Evolutionary conservation across 352 stramenopile species (phyloP).

Genomic region (Phytophthora boehmeriae): DNA sequence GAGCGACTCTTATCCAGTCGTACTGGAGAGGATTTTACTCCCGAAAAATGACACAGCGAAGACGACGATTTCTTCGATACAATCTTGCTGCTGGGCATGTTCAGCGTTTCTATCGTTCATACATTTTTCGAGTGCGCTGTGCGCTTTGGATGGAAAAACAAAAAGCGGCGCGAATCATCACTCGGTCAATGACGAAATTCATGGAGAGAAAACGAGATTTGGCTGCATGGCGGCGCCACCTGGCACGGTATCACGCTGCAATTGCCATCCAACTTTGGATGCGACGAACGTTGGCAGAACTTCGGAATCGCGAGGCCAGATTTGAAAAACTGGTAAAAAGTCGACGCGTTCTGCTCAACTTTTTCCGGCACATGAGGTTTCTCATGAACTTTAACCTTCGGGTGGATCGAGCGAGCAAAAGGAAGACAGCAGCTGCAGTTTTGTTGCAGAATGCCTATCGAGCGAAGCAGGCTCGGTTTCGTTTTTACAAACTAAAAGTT

Average conservation of each 20-base stretch:
- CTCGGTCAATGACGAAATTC: conserved; percentile 40
- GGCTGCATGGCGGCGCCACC: conserved; percentile 41
- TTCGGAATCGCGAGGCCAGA: conserved; percentile 21
- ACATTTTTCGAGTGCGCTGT: conserved; percentile 45
- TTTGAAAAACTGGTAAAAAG: conserved; percentile 21
- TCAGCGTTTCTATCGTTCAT: conserved; percentile 46
- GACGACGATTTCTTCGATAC: conserved; percentile 44
- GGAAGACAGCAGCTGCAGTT: conserved; percentile 39
- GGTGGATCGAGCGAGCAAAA: conserved; percentile 34
- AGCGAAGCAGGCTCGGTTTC: conserved; percentile 53
- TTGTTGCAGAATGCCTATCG: conserved; percentile 68
- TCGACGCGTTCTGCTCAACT: conserved; percentile 42
- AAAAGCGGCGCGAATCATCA: conserved; percentile 47
- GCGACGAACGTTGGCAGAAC: conserved; percentile 29
- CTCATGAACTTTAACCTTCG: conserved; percentile 40
- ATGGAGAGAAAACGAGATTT: conserved; percentile 40
- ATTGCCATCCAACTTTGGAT: conserved; percentile 65
- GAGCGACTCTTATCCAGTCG: conserved; percentile 44
- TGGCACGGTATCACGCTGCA: conserved; percentile 61
- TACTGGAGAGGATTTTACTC: conserved; percentile 57
- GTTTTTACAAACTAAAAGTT: conserved; percentile 70
- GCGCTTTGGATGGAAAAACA: conserved; percentile 29
- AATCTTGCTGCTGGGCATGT: conserved; percentile 31
- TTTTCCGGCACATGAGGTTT: conserved; percentile 54
- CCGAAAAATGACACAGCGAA: conserved; percentile 47